Percentiles rank a stretch among this genome's conserved stretches.
These are phyloP conservation scores for Trichoderma cornu-damae DNA, from an alignment of 2,329 filamentous ascomycete genomes.

Conservation along the genomic window DNA sequence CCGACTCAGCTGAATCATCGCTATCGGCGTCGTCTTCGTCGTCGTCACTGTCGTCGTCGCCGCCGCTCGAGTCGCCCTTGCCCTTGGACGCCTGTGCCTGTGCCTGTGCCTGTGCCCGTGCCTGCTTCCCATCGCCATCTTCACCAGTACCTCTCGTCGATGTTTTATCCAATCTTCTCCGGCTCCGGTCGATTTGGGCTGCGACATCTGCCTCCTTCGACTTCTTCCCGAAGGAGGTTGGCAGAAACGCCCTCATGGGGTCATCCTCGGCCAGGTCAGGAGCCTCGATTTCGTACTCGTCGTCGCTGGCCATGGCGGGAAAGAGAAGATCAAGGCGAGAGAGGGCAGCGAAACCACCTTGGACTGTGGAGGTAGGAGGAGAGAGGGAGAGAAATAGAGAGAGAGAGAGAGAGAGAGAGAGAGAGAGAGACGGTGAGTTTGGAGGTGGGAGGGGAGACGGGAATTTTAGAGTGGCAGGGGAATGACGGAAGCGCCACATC, in stretches of 20 bases:
- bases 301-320: slow-evolving; percentile 53
- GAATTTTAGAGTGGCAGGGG: slow-evolving; percentile 19
- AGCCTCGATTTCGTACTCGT: slow-evolving; percentile 53
- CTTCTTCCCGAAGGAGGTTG: slow-evolving; percentile 80
- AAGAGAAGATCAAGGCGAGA: slow-evolving; percentile 16
- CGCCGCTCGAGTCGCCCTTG: slow-evolving; percentile 42
- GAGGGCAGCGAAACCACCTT: background rate
- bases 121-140: slow-evolving; percentile 19
- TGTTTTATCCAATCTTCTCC: slow-evolving; percentile 44
- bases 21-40: too few species aligned
- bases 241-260: slow-evolving; percentile 70
- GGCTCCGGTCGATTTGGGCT: slow-evolving; percentile 75
- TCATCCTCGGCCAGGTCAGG: slow-evolving; percentile 57
- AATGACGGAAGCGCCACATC: slow-evolving; percentile 12
- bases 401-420: too few species aligned
- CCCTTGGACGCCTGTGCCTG: slow-evolving; percentile 18
- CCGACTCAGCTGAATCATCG: slow-evolving; percentile 50
- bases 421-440: slow-evolving; percentile 17
- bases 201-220: slow-evolving; percentile 66
- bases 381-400: slow-evolving; percentile 15
- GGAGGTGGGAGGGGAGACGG: slow-evolving; percentile 17
- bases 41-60: slow-evolving; percentile 26
- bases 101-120: too few species aligned
- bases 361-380: background rate
- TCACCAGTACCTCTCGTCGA: slow-evolving; percentile 7